Percentiles rank a stretch among this genome's conserved stretches.
phyloP scores from a whole-genome alignment of 2,329 filamentous ascomycete species.

The Diaporthe aspalathi region DNA sequence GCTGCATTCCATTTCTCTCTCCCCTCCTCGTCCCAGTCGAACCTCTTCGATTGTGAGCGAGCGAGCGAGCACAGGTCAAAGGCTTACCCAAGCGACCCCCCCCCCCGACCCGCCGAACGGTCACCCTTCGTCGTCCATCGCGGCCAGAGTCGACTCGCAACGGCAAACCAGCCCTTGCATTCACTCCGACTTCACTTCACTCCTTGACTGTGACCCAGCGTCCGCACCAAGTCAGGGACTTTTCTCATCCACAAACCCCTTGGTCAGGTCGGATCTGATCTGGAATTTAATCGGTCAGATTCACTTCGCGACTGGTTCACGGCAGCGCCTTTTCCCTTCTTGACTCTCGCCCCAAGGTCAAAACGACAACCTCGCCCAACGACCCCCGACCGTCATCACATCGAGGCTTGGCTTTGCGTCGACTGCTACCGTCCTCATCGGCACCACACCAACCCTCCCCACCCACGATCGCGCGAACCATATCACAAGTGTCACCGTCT shows the following conservation, averaged over 20 bases:
- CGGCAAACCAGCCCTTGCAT: constrained; percentile 9
- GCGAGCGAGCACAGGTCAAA: constrained; percentile 33
- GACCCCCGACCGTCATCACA: constrained; percentile 4
- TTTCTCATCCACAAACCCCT: constrained; percentile 10
- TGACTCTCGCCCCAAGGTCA: constrained; percentile 6
- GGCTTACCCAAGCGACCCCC: constrained; percentile 27
- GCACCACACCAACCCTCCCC: constrained; percentile 1
- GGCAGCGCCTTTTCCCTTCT: constrained; percentile 33
- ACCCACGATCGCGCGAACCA: constrained; percentile 36
- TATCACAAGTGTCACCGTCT: constrained; percentile 32
- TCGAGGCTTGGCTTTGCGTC: constrained; percentile 27
- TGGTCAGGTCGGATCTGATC: constrained; percentile 14
- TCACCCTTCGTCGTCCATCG: constrained; percentile 15
- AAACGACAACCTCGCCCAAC: constrained; percentile 18
- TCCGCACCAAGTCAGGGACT: constrained; percentile 14
- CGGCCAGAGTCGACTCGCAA: constrained; percentile 24
- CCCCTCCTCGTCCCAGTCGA: constrained; percentile 18
- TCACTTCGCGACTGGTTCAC: constrained; percentile 29
- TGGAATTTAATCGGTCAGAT: constrained; percentile 31
- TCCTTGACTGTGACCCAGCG: constrained; percentile 32
- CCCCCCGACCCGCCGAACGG: constrained; percentile 10
- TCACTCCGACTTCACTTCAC: constrained; percentile 26
- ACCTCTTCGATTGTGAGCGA: constrained; percentile 34
- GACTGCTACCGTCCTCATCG: background rate
- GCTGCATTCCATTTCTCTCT: constrained; percentile 36